Evolutionary conservation across 257 asterid species (phyloP).

Genomic region (Echium plantagineum): DNA sequence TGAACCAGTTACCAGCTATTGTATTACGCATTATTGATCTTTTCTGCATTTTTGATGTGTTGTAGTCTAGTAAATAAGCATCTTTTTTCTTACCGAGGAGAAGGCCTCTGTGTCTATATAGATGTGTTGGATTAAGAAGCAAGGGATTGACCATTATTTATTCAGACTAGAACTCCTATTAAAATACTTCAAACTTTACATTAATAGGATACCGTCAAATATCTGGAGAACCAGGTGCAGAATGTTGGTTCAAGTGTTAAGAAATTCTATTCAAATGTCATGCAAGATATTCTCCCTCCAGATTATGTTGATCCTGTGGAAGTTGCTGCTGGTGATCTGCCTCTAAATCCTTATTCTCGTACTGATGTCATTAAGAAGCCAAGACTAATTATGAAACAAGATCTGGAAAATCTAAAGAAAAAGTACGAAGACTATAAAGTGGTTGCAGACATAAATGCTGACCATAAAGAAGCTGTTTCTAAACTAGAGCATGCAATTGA

Average conservation of each 20-base stretch:
- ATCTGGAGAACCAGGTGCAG: slow-evolving; percentile 68
- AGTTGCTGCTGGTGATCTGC: slow-evolving; percentile 37
- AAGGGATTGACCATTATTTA: background rate
- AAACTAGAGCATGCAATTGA: slow-evolving; percentile 5
- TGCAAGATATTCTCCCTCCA: slow-evolving; percentile 55
- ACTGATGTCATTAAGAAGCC: slow-evolving; percentile 27
- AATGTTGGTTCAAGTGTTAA: slow-evolving; percentile 59
- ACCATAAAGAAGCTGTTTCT: slow-evolving; percentile 1
- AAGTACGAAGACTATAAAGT: slow-evolving; percentile 27
- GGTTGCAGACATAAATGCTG: slow-evolving; percentile 17
- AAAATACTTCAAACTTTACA: background rate
- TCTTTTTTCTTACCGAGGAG: background rate
- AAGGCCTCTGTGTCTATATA: background rate
- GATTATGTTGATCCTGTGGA: slow-evolving; percentile 37
- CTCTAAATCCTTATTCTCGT: slow-evolving; percentile 34
- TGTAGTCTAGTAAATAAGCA: background rate
- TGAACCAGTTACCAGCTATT: background rate
- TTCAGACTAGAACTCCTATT: background rate
- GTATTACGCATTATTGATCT: background rate
- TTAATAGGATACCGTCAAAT: slow-evolving; percentile 64
- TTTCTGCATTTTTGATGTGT: background rate
- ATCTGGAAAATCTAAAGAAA: slow-evolving; percentile 15
- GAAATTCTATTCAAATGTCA: slow-evolving; percentile 65
- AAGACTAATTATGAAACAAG: slow-evolving; percentile 22
- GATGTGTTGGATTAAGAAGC: background rate